phyloP scores from a whole-genome alignment of 1,139 yeast genomes.

The Pneumocystis carinii region DNA sequence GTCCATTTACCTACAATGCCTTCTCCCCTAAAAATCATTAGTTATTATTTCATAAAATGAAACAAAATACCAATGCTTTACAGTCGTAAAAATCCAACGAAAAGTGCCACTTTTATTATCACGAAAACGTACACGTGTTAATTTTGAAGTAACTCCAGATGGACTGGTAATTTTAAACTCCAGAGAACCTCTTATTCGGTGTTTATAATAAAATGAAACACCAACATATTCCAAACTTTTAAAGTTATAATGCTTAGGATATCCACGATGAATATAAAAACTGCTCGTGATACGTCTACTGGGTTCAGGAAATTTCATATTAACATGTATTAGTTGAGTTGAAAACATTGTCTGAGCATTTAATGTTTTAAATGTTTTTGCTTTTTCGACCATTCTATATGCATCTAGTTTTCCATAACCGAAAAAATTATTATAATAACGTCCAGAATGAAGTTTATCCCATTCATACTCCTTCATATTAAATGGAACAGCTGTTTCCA shows the following conservation, averaged over 20 bases:
- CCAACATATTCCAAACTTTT: too few relatives aligned
- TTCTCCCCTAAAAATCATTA: constrained; percentile 37
- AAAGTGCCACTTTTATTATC: constrained; percentile 41
- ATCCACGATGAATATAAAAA: too few relatives aligned
- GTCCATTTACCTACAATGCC: constrained; percentile 71
- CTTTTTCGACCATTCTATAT: constrained; percentile 53
- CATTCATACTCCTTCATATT: too few relatives aligned
- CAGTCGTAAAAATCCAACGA: constrained; percentile 93
- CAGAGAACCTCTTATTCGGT: too few relatives aligned
- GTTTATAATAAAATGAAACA: too few relatives aligned
- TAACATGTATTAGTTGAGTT: constrained; percentile 30
- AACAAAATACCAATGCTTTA: constrained; percentile 66
- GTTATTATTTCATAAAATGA: neutral
- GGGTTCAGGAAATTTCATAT: constrained; percentile 19
- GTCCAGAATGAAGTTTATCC: too few relatives aligned
- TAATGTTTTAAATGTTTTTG: too few relatives aligned
- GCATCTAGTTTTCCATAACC: constrained; percentile 95
- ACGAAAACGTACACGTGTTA: constrained; percentile 53
- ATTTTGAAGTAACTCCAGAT: too few relatives aligned
- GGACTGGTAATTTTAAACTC: too few relatives aligned
- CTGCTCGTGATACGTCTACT: constrained; percentile 26
- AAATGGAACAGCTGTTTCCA: too few relatives aligned
- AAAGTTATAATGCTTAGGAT: too few relatives aligned
- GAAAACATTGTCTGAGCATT: too few relatives aligned
- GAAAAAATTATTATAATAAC: constrained; percentile 71